Percentiles rank a stretch among this genome's conserved stretches.
phyloP scores from a whole-genome alignment of 495 filamentous ascomycete species.

The Pyrenula massariospora region DNA sequence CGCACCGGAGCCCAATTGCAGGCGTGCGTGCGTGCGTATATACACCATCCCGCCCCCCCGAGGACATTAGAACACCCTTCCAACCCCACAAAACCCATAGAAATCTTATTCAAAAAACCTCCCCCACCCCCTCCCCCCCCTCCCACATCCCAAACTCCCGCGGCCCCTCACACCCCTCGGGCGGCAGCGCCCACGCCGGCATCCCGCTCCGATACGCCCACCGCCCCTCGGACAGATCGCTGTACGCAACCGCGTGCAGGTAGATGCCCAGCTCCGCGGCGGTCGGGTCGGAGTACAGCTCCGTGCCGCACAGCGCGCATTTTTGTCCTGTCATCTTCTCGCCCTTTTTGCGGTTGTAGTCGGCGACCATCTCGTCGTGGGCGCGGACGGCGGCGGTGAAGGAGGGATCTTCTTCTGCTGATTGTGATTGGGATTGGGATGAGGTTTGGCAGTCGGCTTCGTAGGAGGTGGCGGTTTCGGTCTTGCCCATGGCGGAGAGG shows the following conservation, averaged over 20 bases:
- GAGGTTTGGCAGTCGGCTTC: conserved; percentile 44
- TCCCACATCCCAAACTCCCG: conserved; percentile 1
- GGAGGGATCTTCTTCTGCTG: not conserved
- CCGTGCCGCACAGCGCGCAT: conserved; percentile 73
- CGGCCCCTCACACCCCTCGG: conserved; percentile 13
- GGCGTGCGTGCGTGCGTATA: too few relatives aligned
- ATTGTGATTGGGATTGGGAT: not conserved
- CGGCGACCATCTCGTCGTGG: conserved; percentile 79
- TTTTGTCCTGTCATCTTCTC: conserved; percentile 82
- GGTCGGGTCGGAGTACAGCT: conserved; percentile 85
- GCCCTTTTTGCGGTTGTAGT: conserved; percentile 70
- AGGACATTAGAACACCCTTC: too few relatives aligned
- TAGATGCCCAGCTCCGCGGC: conserved; percentile 84
- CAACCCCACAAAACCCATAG: too few relatives aligned
- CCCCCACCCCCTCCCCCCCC: not conserved
- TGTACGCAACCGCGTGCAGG: conserved; percentile 82
- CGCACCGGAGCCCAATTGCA: too few relatives aligned
- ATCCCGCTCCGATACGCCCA: conserved; percentile 83
- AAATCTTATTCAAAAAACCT: too few relatives aligned
- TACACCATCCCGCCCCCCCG: too few relatives aligned
- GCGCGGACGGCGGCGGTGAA: conserved; percentile 10
- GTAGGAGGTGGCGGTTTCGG: conserved; percentile 78
- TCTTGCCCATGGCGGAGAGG: conserved; percentile 83
- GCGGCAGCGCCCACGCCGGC: conserved; percentile 78
- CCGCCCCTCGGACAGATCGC: conserved; percentile 53